phyloP scores from a whole-genome alignment of 2,329 filamentous ascomycete species.

The Triangularia verruculosa region DNA sequence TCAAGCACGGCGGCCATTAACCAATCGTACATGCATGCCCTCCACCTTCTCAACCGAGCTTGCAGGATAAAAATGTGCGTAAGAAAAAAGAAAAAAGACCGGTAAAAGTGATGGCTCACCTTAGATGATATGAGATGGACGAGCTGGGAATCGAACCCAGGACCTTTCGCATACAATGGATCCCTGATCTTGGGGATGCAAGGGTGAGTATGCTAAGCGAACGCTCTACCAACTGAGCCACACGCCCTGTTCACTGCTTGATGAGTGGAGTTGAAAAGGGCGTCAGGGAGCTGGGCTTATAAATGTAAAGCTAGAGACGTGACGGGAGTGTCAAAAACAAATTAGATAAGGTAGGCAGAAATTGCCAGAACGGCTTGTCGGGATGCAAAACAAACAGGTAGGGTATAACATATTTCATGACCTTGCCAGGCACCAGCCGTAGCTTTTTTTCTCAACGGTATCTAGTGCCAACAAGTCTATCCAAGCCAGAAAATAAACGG shows the following conservation, averaged over 20 bases:
- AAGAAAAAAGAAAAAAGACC: neutral
- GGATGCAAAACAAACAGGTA: neutral
- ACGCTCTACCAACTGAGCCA: conserved; percentile 11
- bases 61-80: no score
- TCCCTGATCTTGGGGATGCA: neutral
- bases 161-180: conserved; percentile 4
- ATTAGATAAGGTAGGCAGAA: no score
- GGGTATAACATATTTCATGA: neutral
- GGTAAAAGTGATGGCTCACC: neutral
- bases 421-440: neutral
- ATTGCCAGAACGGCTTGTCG: no score
- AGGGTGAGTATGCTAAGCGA: conserved; percentile 6
- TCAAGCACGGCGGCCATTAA: no score
- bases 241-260: neutral
- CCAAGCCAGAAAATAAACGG: neutral
- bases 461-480: neutral
- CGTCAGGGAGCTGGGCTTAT: neutral
- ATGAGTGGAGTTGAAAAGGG: neutral
- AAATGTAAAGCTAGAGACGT: neutral
- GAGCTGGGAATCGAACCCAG: conserved; percentile 10
- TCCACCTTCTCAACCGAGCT: neutral
- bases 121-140: neutral
- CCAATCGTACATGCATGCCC: neutral
- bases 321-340: neutral
- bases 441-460: neutral